Evolutionary conservation across 1,139 yeast genomes (phyloP), one percentile per base, ranked within the genome.

Genomic region (Wickerhamomyces sp.): DNA sequence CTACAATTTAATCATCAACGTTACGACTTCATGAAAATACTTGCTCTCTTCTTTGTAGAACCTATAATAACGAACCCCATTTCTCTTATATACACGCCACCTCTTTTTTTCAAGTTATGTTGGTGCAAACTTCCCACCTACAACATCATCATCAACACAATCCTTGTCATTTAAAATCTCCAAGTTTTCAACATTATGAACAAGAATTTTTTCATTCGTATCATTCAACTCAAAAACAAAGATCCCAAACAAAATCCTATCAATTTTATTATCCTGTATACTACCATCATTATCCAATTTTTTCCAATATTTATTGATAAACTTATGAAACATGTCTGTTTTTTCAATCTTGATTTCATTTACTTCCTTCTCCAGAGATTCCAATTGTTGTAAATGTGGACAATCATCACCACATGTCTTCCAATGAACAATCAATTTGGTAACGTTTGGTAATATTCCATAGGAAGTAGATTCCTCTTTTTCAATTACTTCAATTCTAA

Each of bases 171-270:
- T 85, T 42, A 82, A 66, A 50, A 86, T 74, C 57, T 86, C 88
- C 48, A 89, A 75, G 58, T 86, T 80, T 53, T 88, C 95, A 39
- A 89, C 74, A 1, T 90, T 83, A 60, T 88, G 93, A n/a, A 81
- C 87, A 31, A 72, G 46, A 27, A 89, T 78, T 50, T 71, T 61
- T 44, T 78, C 74, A 62, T 86, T 83, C 32, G 72, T 70, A 13
- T 71, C 70, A 58, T 75, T 79, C 50, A 89, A 71, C 56, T 86
- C 95, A 61, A 88, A 88, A 33, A 87, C 78, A 61, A 89, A 88
- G 9, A 84, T 67, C 1, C 96, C 96, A 43, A 40, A 45, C 44
- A 53, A 36, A 2, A 49, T 45, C 27, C 51, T 46, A n/a, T 41
- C 30, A 27, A 42, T 26, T 34, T 27, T 32, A 8, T 15, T 29